Evolutionary conservation across 2,329 filamentous ascomycete genomes (phyloP).

Genomic region (Epichloe hybrida): DNA sequence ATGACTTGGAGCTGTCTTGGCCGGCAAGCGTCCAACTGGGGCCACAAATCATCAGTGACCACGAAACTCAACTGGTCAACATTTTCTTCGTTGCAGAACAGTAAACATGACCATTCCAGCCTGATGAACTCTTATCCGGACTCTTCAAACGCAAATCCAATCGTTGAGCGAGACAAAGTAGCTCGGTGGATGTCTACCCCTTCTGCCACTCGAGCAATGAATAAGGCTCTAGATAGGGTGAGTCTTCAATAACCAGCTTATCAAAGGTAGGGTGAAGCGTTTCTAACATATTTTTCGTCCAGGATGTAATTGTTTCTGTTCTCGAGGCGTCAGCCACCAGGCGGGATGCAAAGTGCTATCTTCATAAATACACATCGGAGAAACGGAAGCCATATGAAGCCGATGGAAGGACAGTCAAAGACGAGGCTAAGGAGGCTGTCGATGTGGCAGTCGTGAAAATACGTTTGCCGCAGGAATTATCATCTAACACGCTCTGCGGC

Average conservation of each 20-base stretch:
- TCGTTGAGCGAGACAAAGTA: background rate
- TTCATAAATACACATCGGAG: slow-evolving; percentile 60
- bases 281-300: background rate
- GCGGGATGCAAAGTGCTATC: slow-evolving; percentile 80
- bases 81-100: background rate
- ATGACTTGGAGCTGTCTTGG: slow-evolving; percentile 28
- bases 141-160: background rate
- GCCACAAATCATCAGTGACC: slow-evolving; percentile 8
- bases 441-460: slow-evolving; percentile 80
- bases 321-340: slow-evolving; percentile 83
- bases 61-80: slow-evolving; percentile 2
- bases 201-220: slow-evolving; percentile 17
- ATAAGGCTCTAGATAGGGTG: slow-evolving; percentile 20
- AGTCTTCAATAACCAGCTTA: background rate
- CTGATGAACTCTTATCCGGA: background rate
- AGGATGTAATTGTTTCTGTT: slow-evolving; percentile 80
- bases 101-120: slow-evolving; percentile 3
- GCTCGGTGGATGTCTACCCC: slow-evolving; percentile 17
- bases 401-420: background rate
- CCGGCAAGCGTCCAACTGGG: slow-evolving; percentile 23
- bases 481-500: slow-evolving; percentile 55
- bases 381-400: slow-evolving; percentile 7
- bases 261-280: background rate
- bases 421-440: slow-evolving; percentile 12
- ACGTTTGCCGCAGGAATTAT: slow-evolving; percentile 55